phyloP scores from a whole-genome alignment of 306 rosid species.

The Castanea crenata region DNA sequence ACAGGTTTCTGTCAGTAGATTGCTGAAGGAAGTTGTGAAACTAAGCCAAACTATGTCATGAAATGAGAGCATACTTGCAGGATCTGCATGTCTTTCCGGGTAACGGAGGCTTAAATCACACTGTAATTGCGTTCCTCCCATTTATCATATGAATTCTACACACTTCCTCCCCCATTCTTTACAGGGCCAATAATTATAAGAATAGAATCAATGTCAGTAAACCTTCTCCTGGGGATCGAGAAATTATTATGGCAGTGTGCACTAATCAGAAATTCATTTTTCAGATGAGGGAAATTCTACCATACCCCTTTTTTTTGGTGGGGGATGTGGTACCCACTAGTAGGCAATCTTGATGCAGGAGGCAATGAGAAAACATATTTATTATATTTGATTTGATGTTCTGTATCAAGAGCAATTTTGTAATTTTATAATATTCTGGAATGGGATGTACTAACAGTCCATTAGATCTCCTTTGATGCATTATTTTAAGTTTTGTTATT shows the following conservation, averaged over 20 bases:
- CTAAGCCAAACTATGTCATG: constrained; percentile 43
- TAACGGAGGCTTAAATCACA: constrained; percentile 3
- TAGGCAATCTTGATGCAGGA: too few relatives aligned
- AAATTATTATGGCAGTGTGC: background rate
- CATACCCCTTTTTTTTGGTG: too few relatives aligned
- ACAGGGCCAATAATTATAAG: background rate
- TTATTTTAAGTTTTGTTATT: too few relatives aligned
- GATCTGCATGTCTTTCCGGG: background rate
- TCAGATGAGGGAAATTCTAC: too few relatives aligned
- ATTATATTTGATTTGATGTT: too few relatives aligned
- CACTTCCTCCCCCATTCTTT: background rate
- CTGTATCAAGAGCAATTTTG: too few relatives aligned
- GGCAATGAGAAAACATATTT: too few relatives aligned
- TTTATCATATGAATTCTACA: background rate
- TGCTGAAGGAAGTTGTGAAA: constrained; percentile 62
- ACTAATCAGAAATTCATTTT: too few relatives aligned
- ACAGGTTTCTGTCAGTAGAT: constrained; percentile 41
- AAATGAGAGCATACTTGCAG: constrained; percentile 8
- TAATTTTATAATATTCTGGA: too few relatives aligned
- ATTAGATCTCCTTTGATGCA: too few relatives aligned
- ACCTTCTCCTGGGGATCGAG: background rate
- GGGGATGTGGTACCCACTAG: too few relatives aligned
- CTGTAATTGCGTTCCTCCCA: background rate
- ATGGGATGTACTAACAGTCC: too few relatives aligned
- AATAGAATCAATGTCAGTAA: background rate